Base-by-base conservation (phyloP, 2,329 filamentous ascomycete genomes). In the Grosmannia serpens region DNA sequence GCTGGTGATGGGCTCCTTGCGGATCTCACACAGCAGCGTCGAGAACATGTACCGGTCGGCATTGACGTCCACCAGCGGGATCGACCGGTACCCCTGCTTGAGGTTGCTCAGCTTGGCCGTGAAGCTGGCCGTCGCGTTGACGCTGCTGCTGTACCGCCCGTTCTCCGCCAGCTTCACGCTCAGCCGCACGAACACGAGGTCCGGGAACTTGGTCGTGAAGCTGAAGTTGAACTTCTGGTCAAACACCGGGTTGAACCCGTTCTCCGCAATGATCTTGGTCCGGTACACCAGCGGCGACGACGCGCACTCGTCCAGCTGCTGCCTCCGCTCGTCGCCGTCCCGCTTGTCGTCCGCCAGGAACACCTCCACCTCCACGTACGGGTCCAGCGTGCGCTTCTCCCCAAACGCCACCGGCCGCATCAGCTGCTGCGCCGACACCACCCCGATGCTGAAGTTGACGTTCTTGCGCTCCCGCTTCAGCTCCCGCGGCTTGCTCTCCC, bases 11-110 rank as follows among this genome's bases (percentile, higher is more conserved):
- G 78, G 75, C 46, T 81, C 77, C 33, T 82, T 87, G 64, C 85
- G 85, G 73, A 97, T 88, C 67, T 86, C 86, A 75, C 91, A 96
- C 71, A 97, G 96, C 20, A 99, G 77, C 13, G 91, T 95, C 2
- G 94, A 96, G 73, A 96, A 96, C 50, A 96, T 80, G 70, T 95
- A 97, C 66, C 91, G 89, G 66, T 96, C 91, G 61, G 91, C 94
- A 62, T 90, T 88, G 58, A 84, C 81, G 72, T 97, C 91, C 70
- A 90, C 87, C 20, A 99, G 79, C 13, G 92, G 94, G 57, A 97
- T 77, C 61, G 95, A 95, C 62, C 92, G 90, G 71, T 94, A 97
- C 31, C 94, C 94, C 71, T 94, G 86, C 69, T 92, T 90, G 49
- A 97, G 81, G 68, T 86, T 95, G 74, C 80, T 86, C 56, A 97